Percentiles rank a stretch among this genome's conserved stretches.
Evolutionary conservation across 2,329 filamentous ascomycete species (phyloP).

Genomic region (Neonectria ditissima): DNA sequence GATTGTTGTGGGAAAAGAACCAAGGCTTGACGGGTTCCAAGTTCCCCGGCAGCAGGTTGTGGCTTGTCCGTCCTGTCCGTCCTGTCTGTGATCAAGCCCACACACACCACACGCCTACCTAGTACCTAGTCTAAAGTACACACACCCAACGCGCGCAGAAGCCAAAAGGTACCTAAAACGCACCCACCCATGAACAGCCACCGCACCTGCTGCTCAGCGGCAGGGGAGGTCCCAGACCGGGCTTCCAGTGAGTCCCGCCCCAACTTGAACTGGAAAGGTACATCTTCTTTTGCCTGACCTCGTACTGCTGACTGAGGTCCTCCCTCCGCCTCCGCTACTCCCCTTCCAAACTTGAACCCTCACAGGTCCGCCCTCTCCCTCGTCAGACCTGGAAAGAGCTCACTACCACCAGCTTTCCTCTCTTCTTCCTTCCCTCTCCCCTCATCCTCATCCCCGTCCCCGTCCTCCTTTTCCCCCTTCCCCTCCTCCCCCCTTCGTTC

Average conservation of each 20-base stretch:
- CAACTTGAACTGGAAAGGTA: conserved; percentile 12
- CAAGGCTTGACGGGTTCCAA: neutral
- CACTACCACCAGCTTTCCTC: conserved; percentile 45
- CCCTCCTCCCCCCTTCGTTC: conserved; percentile 34
- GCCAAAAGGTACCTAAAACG: neutral
- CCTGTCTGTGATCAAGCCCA: neutral
- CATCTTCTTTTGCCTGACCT: conserved; percentile 27
- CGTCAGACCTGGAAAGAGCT: conserved; percentile 47
- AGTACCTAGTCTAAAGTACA: too few relatives aligned
- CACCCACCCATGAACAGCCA: neutral
- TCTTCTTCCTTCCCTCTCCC: conserved; percentile 29
- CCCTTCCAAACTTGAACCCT: conserved; percentile 24
- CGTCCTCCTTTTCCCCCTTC: conserved; percentile 13
- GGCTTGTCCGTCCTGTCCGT: neutral
- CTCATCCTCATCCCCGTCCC: conserved; percentile 29
- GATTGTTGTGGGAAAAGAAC: neutral
- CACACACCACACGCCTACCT: too few relatives aligned
- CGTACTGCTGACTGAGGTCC: conserved; percentile 34
- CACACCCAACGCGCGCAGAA: neutral
- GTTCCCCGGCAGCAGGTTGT: neutral
- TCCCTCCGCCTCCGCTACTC: conserved; percentile 36
- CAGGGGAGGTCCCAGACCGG: neutral
- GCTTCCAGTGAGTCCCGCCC: too few relatives aligned
- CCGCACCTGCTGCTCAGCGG: neutral
- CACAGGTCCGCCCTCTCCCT: conserved; percentile 34